Conservation (phyloP, 1,284 basidiomycete genomes). For the Gymnopus androsaceus region DNA sequence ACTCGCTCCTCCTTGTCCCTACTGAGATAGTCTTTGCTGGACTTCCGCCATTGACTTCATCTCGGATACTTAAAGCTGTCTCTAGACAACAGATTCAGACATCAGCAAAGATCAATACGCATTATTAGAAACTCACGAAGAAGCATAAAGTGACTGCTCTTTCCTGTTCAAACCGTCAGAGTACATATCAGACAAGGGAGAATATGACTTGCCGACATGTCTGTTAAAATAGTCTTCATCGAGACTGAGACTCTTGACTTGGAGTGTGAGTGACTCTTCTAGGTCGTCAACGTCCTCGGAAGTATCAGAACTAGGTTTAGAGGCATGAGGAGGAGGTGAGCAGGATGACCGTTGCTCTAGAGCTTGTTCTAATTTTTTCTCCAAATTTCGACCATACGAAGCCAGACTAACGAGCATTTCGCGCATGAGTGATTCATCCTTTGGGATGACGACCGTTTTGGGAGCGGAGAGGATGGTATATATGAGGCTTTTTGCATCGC, state of each 20-base stretch:
- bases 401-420: conserved; percentile 13
- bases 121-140: too few relatives aligned
- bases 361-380: not conserved
- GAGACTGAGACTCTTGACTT: not conserved
- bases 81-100: too few relatives aligned
- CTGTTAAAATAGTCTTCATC: conserved; percentile 24
- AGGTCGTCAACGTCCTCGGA: not conserved
- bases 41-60: conserved; percentile 2
- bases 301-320: not conserved
- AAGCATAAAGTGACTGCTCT: conserved; percentile 9
- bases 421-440: conserved; percentile 6
- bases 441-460: conserved; percentile 4
- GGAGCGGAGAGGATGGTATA: not conserved
- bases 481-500: not conserved
- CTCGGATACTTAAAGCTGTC: conserved; percentile 7
- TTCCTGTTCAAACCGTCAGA: too few relatives aligned
- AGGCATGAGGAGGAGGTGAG: not conserved
- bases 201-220: conserved; percentile 59
- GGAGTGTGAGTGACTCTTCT: not conserved
- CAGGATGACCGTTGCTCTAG: not conserved
- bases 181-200: too few relatives aligned
- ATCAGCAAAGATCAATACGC: too few relatives aligned
- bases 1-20: conserved; percentile 4
- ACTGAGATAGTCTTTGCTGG: not conserved
- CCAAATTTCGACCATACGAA: conserved; percentile 5